Conservation (phyloP, 257 asterid species). For the Lantana camara region DNA sequence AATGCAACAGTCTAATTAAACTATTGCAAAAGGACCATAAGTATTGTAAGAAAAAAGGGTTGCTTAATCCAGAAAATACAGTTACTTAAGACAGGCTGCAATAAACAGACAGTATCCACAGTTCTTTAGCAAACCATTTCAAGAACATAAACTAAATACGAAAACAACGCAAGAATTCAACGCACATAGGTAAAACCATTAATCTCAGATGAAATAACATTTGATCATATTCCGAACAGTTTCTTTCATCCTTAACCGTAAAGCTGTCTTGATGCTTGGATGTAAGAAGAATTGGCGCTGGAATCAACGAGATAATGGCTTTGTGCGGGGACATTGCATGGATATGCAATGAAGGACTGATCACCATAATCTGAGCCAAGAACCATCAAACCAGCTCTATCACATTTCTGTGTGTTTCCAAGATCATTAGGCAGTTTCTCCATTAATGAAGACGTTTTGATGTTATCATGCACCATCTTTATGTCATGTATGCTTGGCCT, state of each 20-base stretch:
- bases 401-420: slow-evolving; percentile 24
- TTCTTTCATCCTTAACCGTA: not conserved
- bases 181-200: not conserved
- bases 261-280: slow-evolving; percentile 2
- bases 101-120: too few species aligned
- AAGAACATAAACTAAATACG: not conserved
- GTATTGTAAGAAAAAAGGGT: not conserved
- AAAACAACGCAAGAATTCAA: not conserved
- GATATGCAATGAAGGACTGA: slow-evolving; percentile 26
- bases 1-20: too few species aligned
- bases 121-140: not conserved
- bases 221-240: slow-evolving; percentile 1
- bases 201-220: too few species aligned
- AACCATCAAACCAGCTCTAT: slow-evolving; percentile 26
- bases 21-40: too few species aligned
- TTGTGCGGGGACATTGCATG: slow-evolving; percentile 15
- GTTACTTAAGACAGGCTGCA: not conserved
- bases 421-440: slow-evolving; percentile 23
- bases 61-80: not conserved
- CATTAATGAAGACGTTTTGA: slow-evolving; percentile 14
- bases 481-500: slow-evolving; percentile 89
- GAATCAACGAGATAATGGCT: not conserved
- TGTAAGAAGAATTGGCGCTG: not conserved
- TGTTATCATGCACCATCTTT: slow-evolving; percentile 39
- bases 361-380: slow-evolving; percentile 31